phyloP scores from a whole-genome alignment of 192 early-diverging fungal genomes.

The Backusella circina region DNA sequence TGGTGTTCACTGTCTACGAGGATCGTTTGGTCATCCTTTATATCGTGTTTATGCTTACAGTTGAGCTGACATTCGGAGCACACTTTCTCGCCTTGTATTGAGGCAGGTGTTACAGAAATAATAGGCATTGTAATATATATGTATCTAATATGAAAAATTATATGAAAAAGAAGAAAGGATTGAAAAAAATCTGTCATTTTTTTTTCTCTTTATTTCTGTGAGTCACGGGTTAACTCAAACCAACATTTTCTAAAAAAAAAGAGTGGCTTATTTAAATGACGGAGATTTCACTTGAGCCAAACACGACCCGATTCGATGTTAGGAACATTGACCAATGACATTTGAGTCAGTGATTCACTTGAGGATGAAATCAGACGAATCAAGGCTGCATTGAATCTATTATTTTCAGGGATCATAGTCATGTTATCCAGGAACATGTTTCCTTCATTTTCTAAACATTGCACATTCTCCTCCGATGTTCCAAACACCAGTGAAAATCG shows the following conservation, averaged over 20 bases:
- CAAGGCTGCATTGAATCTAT: neutral
- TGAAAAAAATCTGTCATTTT: slow-evolving; percentile 8
- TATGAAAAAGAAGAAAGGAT: neutral
- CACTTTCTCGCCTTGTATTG: neutral
- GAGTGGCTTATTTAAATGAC: slow-evolving; percentile 1
- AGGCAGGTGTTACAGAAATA: neutral
- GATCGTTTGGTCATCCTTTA: neutral
- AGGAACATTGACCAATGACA: neutral
- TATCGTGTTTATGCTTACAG: slow-evolving; percentile 2
- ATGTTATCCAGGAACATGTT: neutral
- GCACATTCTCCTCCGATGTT: neutral
- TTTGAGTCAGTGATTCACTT: neutral
- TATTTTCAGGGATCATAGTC: neutral
- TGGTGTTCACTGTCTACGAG: neutral
- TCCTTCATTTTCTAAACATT: neutral
- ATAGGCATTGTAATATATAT: neutral
- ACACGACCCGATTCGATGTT: neutral
- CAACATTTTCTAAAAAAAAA: neutral
- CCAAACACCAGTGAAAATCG: neutral
- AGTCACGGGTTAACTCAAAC: neutral
- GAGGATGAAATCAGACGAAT: neutral
- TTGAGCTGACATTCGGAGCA: neutral
- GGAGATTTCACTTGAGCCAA: neutral
- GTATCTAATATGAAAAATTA: neutral
- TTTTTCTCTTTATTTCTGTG: slow-evolving; percentile 1